A percentile compares a stretch with the other conserved stretches of the same genome.
phyloP scores from a whole-genome alignment of 1,139 yeast genomes.

The Pneumocystis wakefieldiae region DNA sequence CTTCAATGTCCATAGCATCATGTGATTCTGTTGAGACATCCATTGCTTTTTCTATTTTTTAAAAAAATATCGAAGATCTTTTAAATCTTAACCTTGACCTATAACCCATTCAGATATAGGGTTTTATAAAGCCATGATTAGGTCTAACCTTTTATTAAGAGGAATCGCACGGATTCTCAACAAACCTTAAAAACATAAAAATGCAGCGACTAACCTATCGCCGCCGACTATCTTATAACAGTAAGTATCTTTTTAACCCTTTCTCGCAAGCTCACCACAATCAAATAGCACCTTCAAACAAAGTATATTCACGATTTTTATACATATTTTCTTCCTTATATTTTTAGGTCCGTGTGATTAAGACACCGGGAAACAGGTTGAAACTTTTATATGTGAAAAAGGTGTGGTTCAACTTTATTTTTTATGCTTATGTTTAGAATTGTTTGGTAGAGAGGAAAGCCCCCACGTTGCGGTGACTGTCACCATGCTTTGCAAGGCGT shows the following conservation, averaged over 20 bases:
- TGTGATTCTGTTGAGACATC: background rate
- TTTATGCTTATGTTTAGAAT: constrained; percentile 14
- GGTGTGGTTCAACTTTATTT: background rate
- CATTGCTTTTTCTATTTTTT: background rate
- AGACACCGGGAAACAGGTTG: constrained; percentile 99
- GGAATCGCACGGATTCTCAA: too few species aligned
- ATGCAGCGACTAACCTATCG: constrained; percentile 73
- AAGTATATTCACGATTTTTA: constrained; percentile 35
- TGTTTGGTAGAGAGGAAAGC: constrained; percentile 78
- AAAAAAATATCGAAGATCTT: too few species aligned
- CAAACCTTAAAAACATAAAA: constrained; percentile 27
- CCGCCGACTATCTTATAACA: constrained; percentile 69
- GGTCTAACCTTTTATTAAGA: too few species aligned
- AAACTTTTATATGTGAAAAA: constrained; percentile 63
- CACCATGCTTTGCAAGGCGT: constrained; percentile 75
- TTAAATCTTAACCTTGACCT: too few species aligned
- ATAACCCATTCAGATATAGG: too few species aligned
- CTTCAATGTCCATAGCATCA: background rate
- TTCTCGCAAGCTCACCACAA: background rate
- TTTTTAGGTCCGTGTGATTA: constrained; percentile 97
- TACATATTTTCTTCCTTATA: constrained; percentile 47
- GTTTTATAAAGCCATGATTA: too few species aligned
- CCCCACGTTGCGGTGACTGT: constrained; percentile 99
- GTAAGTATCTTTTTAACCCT: constrained; percentile 4
- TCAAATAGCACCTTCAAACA: background rate